A percentile compares a stretch with the other conserved stretches of the same genome.
Evolutionary conservation across 148 eudicot genomes (phyloP).

Genomic region (Fallopia convolvulus): DNA sequence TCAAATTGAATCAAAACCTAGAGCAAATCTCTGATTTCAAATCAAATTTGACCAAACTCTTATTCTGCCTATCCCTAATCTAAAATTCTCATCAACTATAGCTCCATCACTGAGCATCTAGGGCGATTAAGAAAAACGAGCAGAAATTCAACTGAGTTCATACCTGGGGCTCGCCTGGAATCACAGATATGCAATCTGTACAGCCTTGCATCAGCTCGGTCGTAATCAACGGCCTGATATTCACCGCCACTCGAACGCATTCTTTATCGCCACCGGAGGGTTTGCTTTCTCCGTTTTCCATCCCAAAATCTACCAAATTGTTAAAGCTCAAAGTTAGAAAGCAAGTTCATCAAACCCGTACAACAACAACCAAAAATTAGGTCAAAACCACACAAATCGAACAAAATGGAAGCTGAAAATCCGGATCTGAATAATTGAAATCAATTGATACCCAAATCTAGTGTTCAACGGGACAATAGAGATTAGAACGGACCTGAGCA

Average conservation of each 20-base stretch:
- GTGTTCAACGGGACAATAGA: not conserved
- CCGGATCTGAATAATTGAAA: not conserved
- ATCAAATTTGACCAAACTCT: slow-evolving; percentile 1
- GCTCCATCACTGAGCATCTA: not conserved
- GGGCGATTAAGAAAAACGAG: not conserved
- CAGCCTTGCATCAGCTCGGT: slow-evolving; percentile 64
- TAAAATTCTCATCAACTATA: not conserved
- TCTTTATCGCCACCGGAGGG: slow-evolving; percentile 27
- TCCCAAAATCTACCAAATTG: not conserved
- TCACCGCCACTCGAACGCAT: slow-evolving; percentile 72
- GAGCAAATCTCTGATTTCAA: not conserved
- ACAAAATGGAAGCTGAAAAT: not conserved
- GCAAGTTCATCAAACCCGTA: not conserved
- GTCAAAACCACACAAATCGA: not conserved
- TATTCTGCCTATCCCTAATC: not conserved
- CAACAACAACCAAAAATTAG: not conserved
- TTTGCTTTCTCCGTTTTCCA: slow-evolving; percentile 36
- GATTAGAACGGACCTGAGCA: not conserved
- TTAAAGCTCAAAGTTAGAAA: not conserved
- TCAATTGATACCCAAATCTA: not conserved
- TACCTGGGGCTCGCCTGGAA: slow-evolving; percentile 74
- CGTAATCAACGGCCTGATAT: slow-evolving; percentile 65
- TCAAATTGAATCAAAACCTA: not conserved
- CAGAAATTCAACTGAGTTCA: not conserved
- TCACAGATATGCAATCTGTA: slow-evolving; percentile 54